A percentile compares a stretch with the other conserved stretches of the same genome.
phyloP scores from a whole-genome alignment of 1,284 basidiomycete species.

The Papiliotrema flavescens region DNA sequence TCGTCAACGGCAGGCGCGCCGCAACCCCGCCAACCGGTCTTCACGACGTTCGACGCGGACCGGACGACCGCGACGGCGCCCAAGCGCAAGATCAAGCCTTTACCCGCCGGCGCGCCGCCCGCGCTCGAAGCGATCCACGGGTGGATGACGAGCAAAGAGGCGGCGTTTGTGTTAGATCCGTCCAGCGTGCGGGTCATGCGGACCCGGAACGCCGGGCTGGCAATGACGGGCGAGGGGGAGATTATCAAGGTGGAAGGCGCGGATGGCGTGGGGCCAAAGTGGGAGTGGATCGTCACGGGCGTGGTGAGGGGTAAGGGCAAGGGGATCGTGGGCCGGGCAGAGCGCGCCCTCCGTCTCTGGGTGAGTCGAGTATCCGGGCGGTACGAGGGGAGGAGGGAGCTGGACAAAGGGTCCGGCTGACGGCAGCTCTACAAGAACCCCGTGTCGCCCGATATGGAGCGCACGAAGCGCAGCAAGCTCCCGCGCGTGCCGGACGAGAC shows the following conservation, averaged over 20 bases:
- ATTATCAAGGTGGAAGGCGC: conserved; percentile 4
- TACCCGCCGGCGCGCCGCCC: conserved; percentile 9
- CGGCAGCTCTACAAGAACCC: conserved; percentile 15
- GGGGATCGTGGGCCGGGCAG: conserved; percentile 26
- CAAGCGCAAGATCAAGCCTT: background rate
- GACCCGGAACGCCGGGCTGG: background rate
- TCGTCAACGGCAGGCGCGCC: too few relatives aligned
- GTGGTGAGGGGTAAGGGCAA: conserved; percentile 29
- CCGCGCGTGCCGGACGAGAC: conserved; percentile 17
- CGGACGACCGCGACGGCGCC: conserved; percentile 8
- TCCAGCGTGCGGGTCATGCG: conserved; percentile 6
- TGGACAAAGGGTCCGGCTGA: background rate
- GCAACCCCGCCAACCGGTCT: conserved; percentile 4
- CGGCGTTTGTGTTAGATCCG: conserved; percentile 9
- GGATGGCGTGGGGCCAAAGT: conserved; percentile 11
- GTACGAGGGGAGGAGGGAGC: too few relatives aligned
- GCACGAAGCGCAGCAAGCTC: conserved; percentile 1
- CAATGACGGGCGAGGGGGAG: conserved; percentile 4
- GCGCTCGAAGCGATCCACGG: conserved; percentile 6
- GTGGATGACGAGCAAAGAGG: conserved; percentile 9
- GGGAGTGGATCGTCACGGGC: conserved; percentile 29
- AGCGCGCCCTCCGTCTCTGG: conserved; percentile 30
- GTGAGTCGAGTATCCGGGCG: conserved; percentile 11
- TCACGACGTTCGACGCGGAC: conserved; percentile 16
- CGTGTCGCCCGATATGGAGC: background rate